phyloP scores from a whole-genome alignment of 306 rosid genomes.

The Gillenia trifoliata region DNA sequence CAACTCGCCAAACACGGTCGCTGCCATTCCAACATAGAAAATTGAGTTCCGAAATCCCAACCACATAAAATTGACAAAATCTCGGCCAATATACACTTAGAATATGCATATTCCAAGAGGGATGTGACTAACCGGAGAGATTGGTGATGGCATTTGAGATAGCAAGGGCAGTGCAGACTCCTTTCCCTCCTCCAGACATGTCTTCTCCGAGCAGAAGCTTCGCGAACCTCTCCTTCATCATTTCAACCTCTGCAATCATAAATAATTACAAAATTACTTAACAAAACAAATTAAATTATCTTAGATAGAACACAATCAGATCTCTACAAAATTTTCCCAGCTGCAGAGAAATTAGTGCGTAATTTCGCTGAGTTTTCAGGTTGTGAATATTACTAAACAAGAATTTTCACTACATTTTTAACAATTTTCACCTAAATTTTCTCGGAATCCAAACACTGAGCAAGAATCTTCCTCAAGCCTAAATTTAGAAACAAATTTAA shows the following conservation, averaged over 20 bases:
- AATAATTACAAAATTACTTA: not conserved
- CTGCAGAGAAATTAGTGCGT: not conserved
- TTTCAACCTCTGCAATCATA: constrained; percentile 53
- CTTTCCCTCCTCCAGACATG: constrained; percentile 99
- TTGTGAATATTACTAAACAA: not conserved
- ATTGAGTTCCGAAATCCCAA: constrained; percentile 1
- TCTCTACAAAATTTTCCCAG: not conserved
- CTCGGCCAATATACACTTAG: not conserved
- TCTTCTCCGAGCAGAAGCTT: constrained; percentile 92
- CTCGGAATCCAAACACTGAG: not conserved
- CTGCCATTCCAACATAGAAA: constrained; percentile 38
- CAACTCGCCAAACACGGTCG: constrained; percentile 84
- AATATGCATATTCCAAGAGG: not conserved
- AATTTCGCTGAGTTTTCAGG: not conserved
- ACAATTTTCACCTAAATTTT: not conserved
- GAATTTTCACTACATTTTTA: not conserved
- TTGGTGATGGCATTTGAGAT: constrained; percentile 90
- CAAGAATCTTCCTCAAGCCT: not conserved
- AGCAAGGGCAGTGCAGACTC: constrained; percentile 93
- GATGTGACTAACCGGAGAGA: constrained; percentile 68
- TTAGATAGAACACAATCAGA: not conserved
- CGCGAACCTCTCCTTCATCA: constrained; percentile 96
- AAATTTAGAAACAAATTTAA: not conserved
- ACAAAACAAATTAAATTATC: not conserved
- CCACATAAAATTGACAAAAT: not conserved